Evolutionary conservation across 768 basidiomycete species (phyloP), one percentile per base, ranked within the genome.

Genomic region (Collybia sordida): DNA sequence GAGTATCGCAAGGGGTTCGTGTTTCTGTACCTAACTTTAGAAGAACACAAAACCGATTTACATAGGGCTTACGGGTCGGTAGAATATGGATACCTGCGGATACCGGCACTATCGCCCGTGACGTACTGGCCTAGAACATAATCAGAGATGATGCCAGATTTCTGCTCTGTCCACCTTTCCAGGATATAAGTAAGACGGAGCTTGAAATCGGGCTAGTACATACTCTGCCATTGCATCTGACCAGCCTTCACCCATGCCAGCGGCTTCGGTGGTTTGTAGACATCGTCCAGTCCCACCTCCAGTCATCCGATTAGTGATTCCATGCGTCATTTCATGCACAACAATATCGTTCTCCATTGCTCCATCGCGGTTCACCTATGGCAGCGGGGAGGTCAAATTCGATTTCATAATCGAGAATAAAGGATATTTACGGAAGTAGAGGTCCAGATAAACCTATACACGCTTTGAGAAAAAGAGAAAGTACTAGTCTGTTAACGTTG

Each of bases 221-320:
- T 41, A 64, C 63, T 63, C 59, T 18, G 63, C 61, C 55, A 64
- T 54, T 23, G 63, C 63, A 60, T 79, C 79, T 18, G 74, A 75
- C 80, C 79, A 81, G 34, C 79, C 58, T 49, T 85, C 83, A 43
- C 81, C 82, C 75, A 83, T 75, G 18, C 82, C 82, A 22, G 79
- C 77, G 12, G 80, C 71, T 59, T 82, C 80, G 31, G 71, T 72
- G 39, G 72, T 79, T 56, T 81, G 78, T 50, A 85, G 67, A 67
- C 82, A 85, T 28, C 77, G 71, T 43, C 74, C 77, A 18, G 74
- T 77, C 31, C 72, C 75, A 38, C 74, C 75, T 19, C 77, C 77
- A 4, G 75, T 77, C 66, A 78, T 55, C n/a, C 69, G 56, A 57
- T 68, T 73, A 18, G 71, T 72, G 38, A 73, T 61, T 2, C 72